phyloP scores from a whole-genome alignment of 495 filamentous ascomycete species.

The Daldinia childiae region DNA sequence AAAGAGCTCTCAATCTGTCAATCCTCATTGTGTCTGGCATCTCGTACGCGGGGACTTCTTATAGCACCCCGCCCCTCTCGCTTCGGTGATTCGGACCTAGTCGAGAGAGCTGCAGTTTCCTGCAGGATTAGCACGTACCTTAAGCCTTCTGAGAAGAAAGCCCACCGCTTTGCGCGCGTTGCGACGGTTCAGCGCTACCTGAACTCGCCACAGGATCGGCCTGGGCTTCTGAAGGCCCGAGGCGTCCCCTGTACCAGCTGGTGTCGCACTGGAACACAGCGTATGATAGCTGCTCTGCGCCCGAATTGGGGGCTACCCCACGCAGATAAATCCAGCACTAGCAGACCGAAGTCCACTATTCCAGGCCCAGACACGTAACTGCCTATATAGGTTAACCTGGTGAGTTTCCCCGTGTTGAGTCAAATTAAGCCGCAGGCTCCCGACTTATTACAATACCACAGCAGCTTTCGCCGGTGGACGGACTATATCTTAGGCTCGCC shows the following conservation, averaged over 20 bases:
- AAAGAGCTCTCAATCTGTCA: constrained; percentile 16
- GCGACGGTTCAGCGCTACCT: too few species aligned
- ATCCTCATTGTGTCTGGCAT: constrained; percentile 12
- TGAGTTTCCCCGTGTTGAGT: constrained; percentile 8
- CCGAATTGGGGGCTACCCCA: not conserved
- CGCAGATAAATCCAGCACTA: not conserved
- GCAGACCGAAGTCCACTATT: not conserved
- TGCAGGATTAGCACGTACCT: constrained; percentile 13
- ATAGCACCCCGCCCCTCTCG: too few species aligned
- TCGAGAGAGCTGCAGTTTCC: not conserved
- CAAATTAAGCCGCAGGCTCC: constrained; percentile 7
- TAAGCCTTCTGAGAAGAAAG: not conserved
- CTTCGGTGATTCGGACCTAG: too few species aligned
- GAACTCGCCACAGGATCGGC: too few species aligned
- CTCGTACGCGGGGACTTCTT: too few species aligned
- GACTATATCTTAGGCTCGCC: too few species aligned
- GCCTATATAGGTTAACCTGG: not conserved
- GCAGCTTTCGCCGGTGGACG: too few species aligned
- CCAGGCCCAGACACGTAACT: not conserved
- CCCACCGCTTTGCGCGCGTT: not conserved
- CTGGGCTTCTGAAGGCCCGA: not conserved
- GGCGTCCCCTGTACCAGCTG: constrained; percentile 8
- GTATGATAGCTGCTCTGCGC: not conserved
- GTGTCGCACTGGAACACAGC: not conserved
- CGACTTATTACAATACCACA: too few species aligned